phyloP scores from a whole-genome alignment of 495 filamentous ascomycete species.

The Neurospora sp. region DNA sequence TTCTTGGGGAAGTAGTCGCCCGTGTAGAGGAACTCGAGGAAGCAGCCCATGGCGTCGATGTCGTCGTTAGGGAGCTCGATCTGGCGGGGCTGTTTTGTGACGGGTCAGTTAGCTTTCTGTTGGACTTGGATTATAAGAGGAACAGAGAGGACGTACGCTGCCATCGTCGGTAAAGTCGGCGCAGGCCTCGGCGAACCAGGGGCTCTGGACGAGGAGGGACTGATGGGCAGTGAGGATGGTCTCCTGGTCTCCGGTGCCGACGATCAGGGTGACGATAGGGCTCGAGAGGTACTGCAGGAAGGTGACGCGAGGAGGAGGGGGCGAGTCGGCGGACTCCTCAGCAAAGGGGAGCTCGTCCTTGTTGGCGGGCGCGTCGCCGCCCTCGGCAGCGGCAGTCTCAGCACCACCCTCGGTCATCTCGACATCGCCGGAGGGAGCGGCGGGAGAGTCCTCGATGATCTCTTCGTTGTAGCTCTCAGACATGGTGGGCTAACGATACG shows the following conservation, averaged over 20 bases:
- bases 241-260: constrained; percentile 52
- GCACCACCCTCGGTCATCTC: constrained; percentile 35
- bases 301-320: constrained; percentile 24
- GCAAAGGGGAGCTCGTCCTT: constrained; percentile 29
- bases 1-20: constrained; percentile 76
- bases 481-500: constrained; percentile 15
- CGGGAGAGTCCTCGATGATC: constrained; percentile 23
- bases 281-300: constrained; percentile 58
- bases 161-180: constrained; percentile 44
- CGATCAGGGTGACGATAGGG: constrained; percentile 66
- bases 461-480: constrained; percentile 31
- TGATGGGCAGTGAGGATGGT: constrained; percentile 70
- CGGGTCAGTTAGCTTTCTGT: no score
- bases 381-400: constrained; percentile 1
- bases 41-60: constrained; percentile 72
- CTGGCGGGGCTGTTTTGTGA: constrained; percentile 40
- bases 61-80: constrained; percentile 62
- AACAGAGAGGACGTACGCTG: constrained; percentile 21
- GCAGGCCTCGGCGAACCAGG: constrained; percentile 59
- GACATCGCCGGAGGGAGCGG: constrained; percentile 30
- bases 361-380: constrained; percentile 12
- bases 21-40: constrained; percentile 89
- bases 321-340: constrained; percentile 29
- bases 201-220: constrained; percentile 58
- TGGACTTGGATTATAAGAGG: no score